Evolutionary conservation across 169 alveolate species (phyloP), one percentile per base, ranked within the genome.

Genomic region (Cryptosporidium bovis): DNA sequence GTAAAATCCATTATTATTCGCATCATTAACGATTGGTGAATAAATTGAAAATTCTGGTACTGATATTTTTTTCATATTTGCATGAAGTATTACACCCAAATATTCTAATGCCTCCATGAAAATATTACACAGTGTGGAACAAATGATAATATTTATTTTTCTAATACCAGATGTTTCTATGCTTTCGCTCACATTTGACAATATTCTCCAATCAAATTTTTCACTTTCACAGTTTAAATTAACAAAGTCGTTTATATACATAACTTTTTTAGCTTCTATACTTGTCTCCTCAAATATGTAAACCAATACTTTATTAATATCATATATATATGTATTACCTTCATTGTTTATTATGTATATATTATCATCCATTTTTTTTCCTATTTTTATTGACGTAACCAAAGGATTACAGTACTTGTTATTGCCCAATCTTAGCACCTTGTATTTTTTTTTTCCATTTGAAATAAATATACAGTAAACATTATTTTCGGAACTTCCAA

Each of bases 11-110:
- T 24, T 16, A 51, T 27, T 24, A 69, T 69, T 69, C 6, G 20
- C 51, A 46, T 50, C 33, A 34, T 50, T 31, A 24, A 1, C 18
- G 20, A 69, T n/a, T 33, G 55, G 66, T 44, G 83, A 29, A 4
- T 51, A 51, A 20, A 53, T 69, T n/a, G 83, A 69, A 55, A 16
- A 69, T 12, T n/a, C 36, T 12, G 83, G 83, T 16, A 69, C 27
- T 3, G 10, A n/a, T 20, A 69, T 27, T 69, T 34, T 33, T 69
- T 24, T 69, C 16, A 53, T 29, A 12, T 51, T 44, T 13, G 31
- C 40, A n/a, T 29, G 29, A 20, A 51, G 53, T 33, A 69, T 34
- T 27, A 50, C 40, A 34, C 31, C 24, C 36, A 31, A 8, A 7
- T 44, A 34, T 53, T 69, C 83, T 24, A 56, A 31, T 16, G 51